phyloP scores from a whole-genome alignment of 1,284 basidiomycete species.

The Porogramme epimiltina region DNA sequence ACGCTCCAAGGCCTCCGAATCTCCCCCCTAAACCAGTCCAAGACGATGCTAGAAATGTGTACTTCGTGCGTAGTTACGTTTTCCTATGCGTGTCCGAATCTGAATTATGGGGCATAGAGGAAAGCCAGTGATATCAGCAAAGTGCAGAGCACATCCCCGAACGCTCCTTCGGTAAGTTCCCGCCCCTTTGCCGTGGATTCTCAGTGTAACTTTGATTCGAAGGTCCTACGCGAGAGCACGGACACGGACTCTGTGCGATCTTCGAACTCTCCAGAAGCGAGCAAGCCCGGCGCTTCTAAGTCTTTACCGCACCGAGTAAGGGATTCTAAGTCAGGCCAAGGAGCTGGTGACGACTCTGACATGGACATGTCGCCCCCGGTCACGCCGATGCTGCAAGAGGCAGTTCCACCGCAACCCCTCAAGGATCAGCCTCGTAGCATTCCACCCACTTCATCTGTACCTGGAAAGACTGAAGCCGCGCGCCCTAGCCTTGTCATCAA shows the following conservation, averaged over 20 bases:
- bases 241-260: not conserved
- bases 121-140: not conserved
- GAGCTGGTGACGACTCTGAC: constrained; percentile 15
- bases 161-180: constrained; percentile 12
- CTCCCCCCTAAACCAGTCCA: too few relatives aligned
- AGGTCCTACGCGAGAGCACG: constrained; percentile 5
- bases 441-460: too few relatives aligned
- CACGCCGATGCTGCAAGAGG: constrained; percentile 13
- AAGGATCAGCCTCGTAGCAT: too few relatives aligned
- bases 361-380: constrained; percentile 25
- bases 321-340: constrained; percentile 1
- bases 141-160: constrained; percentile 14
- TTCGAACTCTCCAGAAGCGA: not conserved
- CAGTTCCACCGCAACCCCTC: too few relatives aligned
- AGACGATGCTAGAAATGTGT: too few relatives aligned
- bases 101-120: too few relatives aligned
- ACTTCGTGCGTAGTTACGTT: too few relatives aligned
- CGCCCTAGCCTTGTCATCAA: constrained; percentile 15
- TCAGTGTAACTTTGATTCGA: constrained; percentile 3
- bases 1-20: too few relatives aligned
- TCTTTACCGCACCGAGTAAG: constrained; percentile 1
- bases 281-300: not conserved
- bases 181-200: not conserved
- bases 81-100: too few relatives aligned
- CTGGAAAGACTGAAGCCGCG: not conserved